These are phyloP conservation scores for Ceratorhiza oryzae-sativae DNA, from an alignment of 1,284 basidiomycete species.

Conservation along the genomic window DNA sequence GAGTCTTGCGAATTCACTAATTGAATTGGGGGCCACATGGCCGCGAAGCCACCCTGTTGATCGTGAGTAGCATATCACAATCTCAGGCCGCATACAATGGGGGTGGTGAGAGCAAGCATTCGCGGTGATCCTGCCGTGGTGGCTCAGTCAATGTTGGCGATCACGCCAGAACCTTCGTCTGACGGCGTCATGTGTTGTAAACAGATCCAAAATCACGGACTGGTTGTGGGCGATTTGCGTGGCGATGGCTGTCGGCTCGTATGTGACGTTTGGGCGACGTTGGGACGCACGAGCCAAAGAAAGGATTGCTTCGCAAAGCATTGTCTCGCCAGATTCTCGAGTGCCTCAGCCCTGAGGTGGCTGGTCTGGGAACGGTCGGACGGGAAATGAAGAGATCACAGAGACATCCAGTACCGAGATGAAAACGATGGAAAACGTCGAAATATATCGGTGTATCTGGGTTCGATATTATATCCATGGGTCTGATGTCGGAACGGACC, in stretches of 20 bases:
- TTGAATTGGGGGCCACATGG: conserved; percentile 37
- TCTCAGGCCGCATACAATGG: conserved; percentile 19
- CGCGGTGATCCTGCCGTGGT: conserved; percentile 29
- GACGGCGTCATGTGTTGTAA: conserved; percentile 27
- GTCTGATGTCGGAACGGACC: neutral
- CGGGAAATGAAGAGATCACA: conserved; percentile 2
- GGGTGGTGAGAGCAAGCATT: neutral
- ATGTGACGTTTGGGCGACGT: conserved; percentile 20
- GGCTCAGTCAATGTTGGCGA: conserved; percentile 6
- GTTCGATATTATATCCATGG: neutral
- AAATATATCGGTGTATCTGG: neutral
- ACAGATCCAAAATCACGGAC: neutral
- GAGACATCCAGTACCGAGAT: neutral
- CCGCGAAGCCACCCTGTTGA: conserved; percentile 26
- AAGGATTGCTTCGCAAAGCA: neutral
- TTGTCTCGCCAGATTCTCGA: neutral
- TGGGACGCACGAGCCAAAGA: neutral
- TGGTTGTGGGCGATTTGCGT: neutral
- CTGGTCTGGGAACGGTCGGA: neutral
- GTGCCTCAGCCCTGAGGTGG: neutral
- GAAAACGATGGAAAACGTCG: neutral
- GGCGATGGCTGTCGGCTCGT: neutral
- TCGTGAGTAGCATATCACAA: conserved; percentile 7
- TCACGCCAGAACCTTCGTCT: conserved; percentile 10
- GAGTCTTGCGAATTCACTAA: conserved; percentile 9